phyloP scores from a whole-genome alignment of 306 rosid genomes.

The Hippophae gyantsensis region DNA sequence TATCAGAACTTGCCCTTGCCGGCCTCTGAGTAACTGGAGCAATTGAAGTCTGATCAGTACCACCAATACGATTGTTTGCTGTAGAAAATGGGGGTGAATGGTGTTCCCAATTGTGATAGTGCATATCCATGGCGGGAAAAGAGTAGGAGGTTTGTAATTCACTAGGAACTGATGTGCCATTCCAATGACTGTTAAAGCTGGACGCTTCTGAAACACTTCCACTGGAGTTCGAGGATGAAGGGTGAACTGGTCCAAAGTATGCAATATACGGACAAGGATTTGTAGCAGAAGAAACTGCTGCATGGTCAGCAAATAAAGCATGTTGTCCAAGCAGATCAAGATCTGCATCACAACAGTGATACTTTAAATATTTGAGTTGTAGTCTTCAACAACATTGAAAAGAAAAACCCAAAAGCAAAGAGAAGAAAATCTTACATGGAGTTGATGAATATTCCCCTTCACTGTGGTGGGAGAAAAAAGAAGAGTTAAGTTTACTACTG shows the following conservation, averaged over 20 bases:
- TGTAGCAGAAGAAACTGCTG: constrained; percentile 65
- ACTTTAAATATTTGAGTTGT: constrained; percentile 21
- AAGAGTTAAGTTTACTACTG: constrained; percentile 7
- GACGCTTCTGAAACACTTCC: constrained; percentile 73
- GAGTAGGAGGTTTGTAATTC: constrained; percentile 69
- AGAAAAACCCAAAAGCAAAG: constrained; percentile 7
- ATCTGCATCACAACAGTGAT: constrained; percentile 50
- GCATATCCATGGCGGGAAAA: constrained; percentile 76
- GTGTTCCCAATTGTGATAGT: constrained; percentile 86
- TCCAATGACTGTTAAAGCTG: constrained; percentile 63
- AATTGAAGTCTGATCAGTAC: constrained; percentile 53
- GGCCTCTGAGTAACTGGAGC: constrained; percentile 62
- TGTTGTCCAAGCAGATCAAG: constrained; percentile 83
- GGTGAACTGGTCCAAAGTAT: constrained; percentile 82
- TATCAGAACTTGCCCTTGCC: constrained; percentile 53
- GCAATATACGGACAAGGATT: constrained; percentile 90
- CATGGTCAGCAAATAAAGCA: constrained; percentile 71
- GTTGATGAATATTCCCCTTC: constrained; percentile 76
- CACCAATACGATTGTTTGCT: constrained; percentile 39
- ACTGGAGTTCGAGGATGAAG: constrained; percentile 67
- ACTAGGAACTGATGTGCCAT: constrained; percentile 56
- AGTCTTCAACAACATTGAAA: constrained; percentile 12
- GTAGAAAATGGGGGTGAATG: constrained; percentile 71
- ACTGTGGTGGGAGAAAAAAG: constrained; percentile 39
- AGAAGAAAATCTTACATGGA: constrained; percentile 57